Percentiles rank a stretch among this genome's conserved stretches.
Evolutionary conservation across 192 early-diverging fungal species (phyloP).

Genomic region (Mortierella alpina): DNA sequence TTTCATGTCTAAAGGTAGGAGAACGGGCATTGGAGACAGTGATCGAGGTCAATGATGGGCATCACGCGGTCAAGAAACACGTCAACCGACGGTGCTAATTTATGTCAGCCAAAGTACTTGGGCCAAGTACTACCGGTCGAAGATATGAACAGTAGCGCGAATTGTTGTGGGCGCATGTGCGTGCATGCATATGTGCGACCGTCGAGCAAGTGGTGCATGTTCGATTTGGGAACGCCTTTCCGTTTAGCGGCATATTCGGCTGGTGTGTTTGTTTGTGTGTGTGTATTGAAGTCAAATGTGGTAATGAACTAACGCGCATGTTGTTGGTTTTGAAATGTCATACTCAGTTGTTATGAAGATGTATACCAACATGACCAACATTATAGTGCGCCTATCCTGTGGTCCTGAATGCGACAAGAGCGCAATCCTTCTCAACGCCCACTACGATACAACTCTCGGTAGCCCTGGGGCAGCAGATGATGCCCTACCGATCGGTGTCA

Average conservation of each 20-base stretch:
- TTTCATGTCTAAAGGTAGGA: constrained; percentile 73
- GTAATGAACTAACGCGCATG: background rate
- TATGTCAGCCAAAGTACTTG: too few relatives aligned
- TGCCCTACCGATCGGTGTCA: constrained; percentile 71
- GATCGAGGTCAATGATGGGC: too few relatives aligned
- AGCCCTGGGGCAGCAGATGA: constrained; percentile 72
- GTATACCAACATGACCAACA: constrained; percentile 76
- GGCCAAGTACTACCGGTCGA: too few relatives aligned
- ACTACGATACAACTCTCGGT: constrained; percentile 73
- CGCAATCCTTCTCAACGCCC: constrained; percentile 74
- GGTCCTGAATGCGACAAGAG: constrained; percentile 68
- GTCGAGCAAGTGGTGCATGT: background rate
- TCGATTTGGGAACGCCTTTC: background rate
- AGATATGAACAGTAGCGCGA: too few relatives aligned
- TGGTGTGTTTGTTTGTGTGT: background rate
- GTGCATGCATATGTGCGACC: too few relatives aligned
- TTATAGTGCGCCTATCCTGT: constrained; percentile 76
- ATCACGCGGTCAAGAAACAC: too few relatives aligned
- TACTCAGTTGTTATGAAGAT: constrained; percentile 67
- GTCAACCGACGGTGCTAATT: too few relatives aligned
- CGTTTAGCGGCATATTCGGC: too few relatives aligned
- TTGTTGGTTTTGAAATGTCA: background rate
- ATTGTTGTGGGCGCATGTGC: too few relatives aligned
- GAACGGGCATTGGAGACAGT: too few relatives aligned
- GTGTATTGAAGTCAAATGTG: background rate